phyloP scores from a whole-genome alignment of 2,329 filamentous ascomycete genomes.

The Periconia macrospinosa region DNA sequence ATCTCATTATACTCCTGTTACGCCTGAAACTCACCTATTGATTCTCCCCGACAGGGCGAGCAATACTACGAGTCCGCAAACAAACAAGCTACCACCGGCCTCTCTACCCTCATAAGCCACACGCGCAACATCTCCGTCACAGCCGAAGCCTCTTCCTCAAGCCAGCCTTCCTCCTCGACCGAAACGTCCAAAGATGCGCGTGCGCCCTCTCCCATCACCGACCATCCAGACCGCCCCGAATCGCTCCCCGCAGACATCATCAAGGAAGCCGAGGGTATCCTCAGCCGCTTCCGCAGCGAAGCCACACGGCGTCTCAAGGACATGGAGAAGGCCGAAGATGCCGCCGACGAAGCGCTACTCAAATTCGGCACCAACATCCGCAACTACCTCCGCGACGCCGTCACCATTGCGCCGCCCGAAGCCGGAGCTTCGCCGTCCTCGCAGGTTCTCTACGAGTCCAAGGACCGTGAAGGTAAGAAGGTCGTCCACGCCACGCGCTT shows the following conservation, averaged over 20 bases:
- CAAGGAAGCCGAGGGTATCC: slow-evolving; percentile 64
- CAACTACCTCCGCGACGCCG: slow-evolving; percentile 87
- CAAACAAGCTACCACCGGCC: slow-evolving; percentile 82
- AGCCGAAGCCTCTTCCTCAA: slow-evolving; percentile 20
- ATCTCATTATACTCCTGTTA: neutral
- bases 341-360: slow-evolving; percentile 90
- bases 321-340: slow-evolving; percentile 89
- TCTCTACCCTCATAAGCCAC: slow-evolving; percentile 73
- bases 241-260: slow-evolving; percentile 54
- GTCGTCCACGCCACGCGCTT: slow-evolving; percentile 94
- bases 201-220: slow-evolving; percentile 24
- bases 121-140: slow-evolving; percentile 72
- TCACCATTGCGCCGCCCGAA: slow-evolving; percentile 78
- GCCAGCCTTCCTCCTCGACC: neutral
- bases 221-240: slow-evolving; percentile 46
- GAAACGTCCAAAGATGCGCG: slow-evolving; percentile 15
- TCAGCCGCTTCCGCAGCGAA: slow-evolving; percentile 74
- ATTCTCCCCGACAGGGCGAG: slow-evolving; percentile 63
- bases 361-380: slow-evolving; percentile 88
- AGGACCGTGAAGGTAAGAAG: slow-evolving; percentile 83
- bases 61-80: slow-evolving; percentile 81
- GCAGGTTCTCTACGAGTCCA: slow-evolving; percentile 86
- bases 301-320: slow-evolving; percentile 84
- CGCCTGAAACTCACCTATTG: neutral
- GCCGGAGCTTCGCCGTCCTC: slow-evolving; percentile 49